These are phyloP conservation scores for Hebeloma cylindrosporum DNA, from an alignment of 768 basidiomycete genomes.

Conservation along the genomic window DNA sequence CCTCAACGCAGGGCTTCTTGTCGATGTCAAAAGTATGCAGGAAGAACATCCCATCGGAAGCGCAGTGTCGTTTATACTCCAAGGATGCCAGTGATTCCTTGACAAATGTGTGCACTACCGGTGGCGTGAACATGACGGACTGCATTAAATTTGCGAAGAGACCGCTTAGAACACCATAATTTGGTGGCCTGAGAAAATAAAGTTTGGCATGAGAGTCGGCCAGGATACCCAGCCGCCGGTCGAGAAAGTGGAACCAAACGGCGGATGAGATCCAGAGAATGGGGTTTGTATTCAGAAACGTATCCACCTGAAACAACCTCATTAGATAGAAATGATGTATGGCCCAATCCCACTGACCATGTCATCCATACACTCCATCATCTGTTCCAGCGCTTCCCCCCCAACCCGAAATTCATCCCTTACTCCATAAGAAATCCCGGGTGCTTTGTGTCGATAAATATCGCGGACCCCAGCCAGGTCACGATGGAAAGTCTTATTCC, in stretches of 20 bases:
- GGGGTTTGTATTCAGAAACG: conserved; percentile 4
- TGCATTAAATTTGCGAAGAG: conserved; percentile 15
- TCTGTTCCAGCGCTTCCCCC: conserved; percentile 4
- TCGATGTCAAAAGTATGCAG: neutral
- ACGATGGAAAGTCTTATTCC: neutral
- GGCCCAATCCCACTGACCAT: too few species aligned
- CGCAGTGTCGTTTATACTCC: neutral
- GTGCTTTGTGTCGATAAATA: neutral
- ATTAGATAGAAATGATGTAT: too few species aligned
- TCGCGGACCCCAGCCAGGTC: neutral
- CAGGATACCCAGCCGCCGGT: neutral
- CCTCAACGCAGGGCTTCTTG: neutral
- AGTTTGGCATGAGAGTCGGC: neutral
- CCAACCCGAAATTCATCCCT: conserved; percentile 18
- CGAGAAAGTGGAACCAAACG: conserved; percentile 14
- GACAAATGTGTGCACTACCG: conserved; percentile 7
- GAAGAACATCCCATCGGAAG: neutral
- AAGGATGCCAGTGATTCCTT: conserved; percentile 3
- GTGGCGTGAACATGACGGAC: conserved; percentile 15
- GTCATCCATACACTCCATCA: too few species aligned
- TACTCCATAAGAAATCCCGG: conserved; percentile 13
- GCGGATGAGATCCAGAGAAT: conserved; percentile 14
- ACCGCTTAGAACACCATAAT: conserved; percentile 11
- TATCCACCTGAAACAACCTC: conserved; percentile 7
- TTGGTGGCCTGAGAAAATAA: neutral